Conservation (phyloP, 2,329 filamentous ascomycete species). For the Apiospora marii region DNA sequence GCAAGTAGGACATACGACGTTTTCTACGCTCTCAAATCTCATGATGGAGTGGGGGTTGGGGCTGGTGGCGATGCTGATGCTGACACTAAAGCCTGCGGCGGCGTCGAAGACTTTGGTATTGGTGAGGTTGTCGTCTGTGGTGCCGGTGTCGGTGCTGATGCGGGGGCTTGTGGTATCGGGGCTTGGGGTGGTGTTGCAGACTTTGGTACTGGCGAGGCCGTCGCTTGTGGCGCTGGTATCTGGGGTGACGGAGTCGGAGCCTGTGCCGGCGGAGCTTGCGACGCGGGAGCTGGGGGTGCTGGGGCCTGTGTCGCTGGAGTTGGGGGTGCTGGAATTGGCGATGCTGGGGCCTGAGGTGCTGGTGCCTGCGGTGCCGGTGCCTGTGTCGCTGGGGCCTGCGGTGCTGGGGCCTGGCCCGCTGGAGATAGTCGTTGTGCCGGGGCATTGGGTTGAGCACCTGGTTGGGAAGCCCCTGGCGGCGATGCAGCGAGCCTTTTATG, state of each 20-base stretch:
- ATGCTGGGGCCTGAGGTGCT: not conserved
- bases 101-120: not conserved
- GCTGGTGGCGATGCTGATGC: not conserved
- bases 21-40: not conserved
- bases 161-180: not conserved
- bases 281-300: not conserved
- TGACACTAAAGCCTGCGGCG: not conserved
- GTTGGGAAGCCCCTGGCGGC: not conserved
- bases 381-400: not conserved
- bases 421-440: not conserved
- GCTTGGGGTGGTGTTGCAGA: not conserved
- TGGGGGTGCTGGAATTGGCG: not conserved
- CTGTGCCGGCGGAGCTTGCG: not conserved
- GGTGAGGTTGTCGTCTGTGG: not conserved
- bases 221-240: not conserved
- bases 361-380: not conserved
- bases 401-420: not conserved
- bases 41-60: not conserved
- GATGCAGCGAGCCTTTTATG: constrained; percentile 3
- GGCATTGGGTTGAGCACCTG: not conserved
- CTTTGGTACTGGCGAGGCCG: not conserved
- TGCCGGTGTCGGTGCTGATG: not conserved
- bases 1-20: not conserved
- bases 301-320: not conserved
- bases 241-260: not conserved